Evolutionary conservation across 331 rosid genomes (phyloP), one percentile per base, ranked within the genome.

Genomic region (Quercus phellos): DNA sequence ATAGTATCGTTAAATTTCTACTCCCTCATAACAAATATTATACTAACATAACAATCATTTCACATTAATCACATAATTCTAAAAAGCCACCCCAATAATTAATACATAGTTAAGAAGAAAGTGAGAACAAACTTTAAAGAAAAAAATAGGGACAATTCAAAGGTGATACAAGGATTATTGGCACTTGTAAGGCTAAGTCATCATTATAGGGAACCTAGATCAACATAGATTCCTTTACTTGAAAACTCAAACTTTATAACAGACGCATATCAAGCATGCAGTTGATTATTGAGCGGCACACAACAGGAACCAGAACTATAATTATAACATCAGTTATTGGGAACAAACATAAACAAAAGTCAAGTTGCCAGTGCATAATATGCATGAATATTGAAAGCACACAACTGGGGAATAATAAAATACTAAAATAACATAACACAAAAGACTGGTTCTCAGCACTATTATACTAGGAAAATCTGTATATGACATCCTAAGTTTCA

Each of bases 81-180:
- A 10, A 34, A 4, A 66, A 34, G 35, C 51, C 7, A 34, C 26
- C 50, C 16, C 24, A 27, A 29, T 12, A 66, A 34, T 18, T 3
- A 63, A 32, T 14, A 66, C 11, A 32, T 66, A 17, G 83, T 75
- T 73, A 74, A 63, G 76, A 78, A 75, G 77, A 79, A 73, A 79
- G 73, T 68, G 77, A 71, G 70, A 82, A 69, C 82, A 76, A 70
- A 35, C 76, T 79, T 69, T 76, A 59, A 79, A 79, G 76, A 16
- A 42, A 68, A 82, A 30, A 66, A 18, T 0, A 32, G 6, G 46
- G 16, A 66, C 50, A 32, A 66, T 66, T 30, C 16, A 66, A 32
- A 66, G 22, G 51, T 17, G 71, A 34, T 34, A 66, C 51, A 8
- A 34, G 51, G 50, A 66, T 34, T 18, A 66, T 9, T n/a, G 71